Conservation (phyloP, 805 yeast genomes). For the Saccharomycopsis vini region DNA sequence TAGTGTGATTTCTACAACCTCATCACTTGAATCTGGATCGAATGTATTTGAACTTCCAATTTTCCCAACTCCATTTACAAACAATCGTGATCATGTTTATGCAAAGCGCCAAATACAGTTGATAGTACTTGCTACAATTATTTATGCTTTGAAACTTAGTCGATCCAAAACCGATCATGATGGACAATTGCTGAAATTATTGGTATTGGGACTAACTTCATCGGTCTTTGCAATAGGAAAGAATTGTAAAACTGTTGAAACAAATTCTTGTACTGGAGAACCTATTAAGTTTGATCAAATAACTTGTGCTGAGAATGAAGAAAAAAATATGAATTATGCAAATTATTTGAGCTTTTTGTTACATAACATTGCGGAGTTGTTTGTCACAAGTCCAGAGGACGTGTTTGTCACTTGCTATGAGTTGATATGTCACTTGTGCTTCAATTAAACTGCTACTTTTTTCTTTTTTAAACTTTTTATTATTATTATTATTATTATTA, state of each 20-base stretch:
- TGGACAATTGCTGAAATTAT: background rate
- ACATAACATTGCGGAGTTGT: conserved; percentile 8
- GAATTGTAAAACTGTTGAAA: background rate
- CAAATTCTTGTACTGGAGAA: background rate
- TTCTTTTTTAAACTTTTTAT: too few relatives aligned
- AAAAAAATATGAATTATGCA: conserved; percentile 6
- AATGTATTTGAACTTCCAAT: conserved; percentile 14
- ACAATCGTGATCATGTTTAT: conserved; percentile 11
- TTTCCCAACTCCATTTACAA: conserved; percentile 8
- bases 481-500: too few relatives aligned
- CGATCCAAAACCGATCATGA: background rate
- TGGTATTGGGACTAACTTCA: conserved; percentile 7
- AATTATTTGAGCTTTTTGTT: conserved; percentile 14
- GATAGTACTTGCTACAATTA: conserved; percentile 8
- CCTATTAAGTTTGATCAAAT: background rate
- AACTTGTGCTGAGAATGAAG: background rate
- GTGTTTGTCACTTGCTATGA: conserved; percentile 14
- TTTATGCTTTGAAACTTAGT: conserved; percentile 6
- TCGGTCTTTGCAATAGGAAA: conserved; percentile 13
- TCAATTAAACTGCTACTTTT: conserved; percentile 5
- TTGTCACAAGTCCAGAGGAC: conserved; percentile 3
- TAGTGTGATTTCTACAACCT: too few relatives aligned
- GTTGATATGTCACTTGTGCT: conserved; percentile 13
- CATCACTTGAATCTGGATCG: too few relatives aligned
- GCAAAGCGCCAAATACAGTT: conserved; percentile 18